phyloP scores from a whole-genome alignment of 306 rosid genomes.

The Prosopis cineraria region DNA sequence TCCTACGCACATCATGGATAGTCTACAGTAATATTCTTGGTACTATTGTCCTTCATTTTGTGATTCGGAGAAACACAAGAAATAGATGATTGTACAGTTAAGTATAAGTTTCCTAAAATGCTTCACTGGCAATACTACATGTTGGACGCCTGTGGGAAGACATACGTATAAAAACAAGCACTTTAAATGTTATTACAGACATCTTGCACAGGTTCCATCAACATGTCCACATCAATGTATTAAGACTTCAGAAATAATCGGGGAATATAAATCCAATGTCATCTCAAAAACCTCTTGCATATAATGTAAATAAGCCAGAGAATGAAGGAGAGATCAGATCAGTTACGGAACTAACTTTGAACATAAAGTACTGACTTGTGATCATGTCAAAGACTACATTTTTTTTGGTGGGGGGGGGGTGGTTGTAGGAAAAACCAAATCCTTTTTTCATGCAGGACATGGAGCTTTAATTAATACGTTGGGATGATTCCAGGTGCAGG shows the following conservation, averaged over 20 bases:
- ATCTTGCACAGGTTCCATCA: neutral
- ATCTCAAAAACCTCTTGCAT: neutral
- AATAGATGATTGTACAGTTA: neutral
- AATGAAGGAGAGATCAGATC: neutral
- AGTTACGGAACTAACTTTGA: neutral
- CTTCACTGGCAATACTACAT: neutral
- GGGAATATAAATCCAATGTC: neutral
- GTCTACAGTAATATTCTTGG: neutral
- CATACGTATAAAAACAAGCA: neutral
- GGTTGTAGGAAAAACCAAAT: neutral
- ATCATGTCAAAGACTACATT: neutral
- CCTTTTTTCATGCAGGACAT: neutral
- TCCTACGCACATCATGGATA: constrained; percentile 1
- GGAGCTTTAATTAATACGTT: neutral
- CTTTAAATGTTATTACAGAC: neutral
- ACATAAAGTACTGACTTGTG: neutral
- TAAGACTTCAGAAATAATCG: neutral
- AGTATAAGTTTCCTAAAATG: neutral
- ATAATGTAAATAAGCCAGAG: neutral
- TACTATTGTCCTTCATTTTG: constrained; percentile 1
- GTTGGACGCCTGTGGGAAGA: neutral
- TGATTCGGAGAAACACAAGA: constrained; percentile 1
- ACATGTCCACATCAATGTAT: neutral
- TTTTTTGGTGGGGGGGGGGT: neutral
- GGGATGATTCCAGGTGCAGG: neutral